Base-by-base conservation (phyloP, 805 yeast genomes). In the Zygoascus bituminiphila region DNA sequence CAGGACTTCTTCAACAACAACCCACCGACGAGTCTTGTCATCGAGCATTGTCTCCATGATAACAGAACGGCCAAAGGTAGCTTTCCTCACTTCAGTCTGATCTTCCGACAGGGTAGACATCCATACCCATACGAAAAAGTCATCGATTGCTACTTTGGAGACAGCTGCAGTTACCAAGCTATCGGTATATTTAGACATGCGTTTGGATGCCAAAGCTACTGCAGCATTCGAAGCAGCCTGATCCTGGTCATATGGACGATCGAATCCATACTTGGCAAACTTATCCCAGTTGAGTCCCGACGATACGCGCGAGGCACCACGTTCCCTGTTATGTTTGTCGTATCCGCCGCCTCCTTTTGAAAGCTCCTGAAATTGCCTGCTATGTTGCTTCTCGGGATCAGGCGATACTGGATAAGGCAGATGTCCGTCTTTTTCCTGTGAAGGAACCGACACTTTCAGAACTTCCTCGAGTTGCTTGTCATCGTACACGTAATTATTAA, bases 121-220 rank as follows among this genome's bases (percentile, higher is more conserved):
- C 96, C 96, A 88, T 0, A 95, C 77, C 96, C 96, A 88, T 24
- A 87, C 85, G 59, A 82, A 88, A 63, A 84, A 88, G 63, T 88
- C 96, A 63, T 86, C 95, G 17, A 88, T 78, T 5, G 85, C 74
- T 1, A 84, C 82, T 51, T 84, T 75, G 7, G 77, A 68, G 8
- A 85, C 72, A n/a, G 62, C 59, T 1, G 74, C 76, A 5, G 75
- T 67, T 40, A 59, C 60, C 20, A 53, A 46, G 21, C 69, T 41
- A 43, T 57, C 59, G 10, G n/a, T 20, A 31, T 43, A 29, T 19
- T 12, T 24, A 4, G 46, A 49, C 24, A 17, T 35, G 20, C 23
- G 33, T 39, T 15, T 26, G 21, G 42, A 41, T 25, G 42, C 38
- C 39, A 36, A 12, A 7, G 33, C 33, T 4, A 29, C 33, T 29